Evolutionary conservation across 1,284 basidiomycete species (phyloP), one percentile per base, ranked within the genome.

Genomic region (Microbotryum silenes-acaulis): DNA sequence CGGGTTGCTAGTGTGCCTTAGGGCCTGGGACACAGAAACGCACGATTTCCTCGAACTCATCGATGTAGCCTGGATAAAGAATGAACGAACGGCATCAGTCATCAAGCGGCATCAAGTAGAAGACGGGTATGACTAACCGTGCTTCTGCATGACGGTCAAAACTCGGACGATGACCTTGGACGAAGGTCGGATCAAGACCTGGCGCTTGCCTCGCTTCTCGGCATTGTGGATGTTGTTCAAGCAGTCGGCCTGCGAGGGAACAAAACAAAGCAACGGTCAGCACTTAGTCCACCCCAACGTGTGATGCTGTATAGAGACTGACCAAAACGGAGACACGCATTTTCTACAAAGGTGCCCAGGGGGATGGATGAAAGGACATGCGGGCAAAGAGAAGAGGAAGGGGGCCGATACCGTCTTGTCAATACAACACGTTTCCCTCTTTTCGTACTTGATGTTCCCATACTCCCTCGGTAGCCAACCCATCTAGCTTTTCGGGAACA

Each of bases 151-250:
- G 75, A 97, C 92, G 71, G 84, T 87, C 72, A 97, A 81, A 80
- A 94, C 93, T 79, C 94, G 94, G 73, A 97, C 85, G 72, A 96
- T 84, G 77, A 97, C 92, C 81, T 97, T 97, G 70, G 90, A 93
- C 23, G 89, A 91, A 66, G 92, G 92, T 62, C 92, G 86, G 78
- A 97, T 84, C 71, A 97, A 85, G 69, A 97, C 92, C 81, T 97
- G 92, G 47, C 72, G 89, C 83, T 97, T 97, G 76, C 92, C 93
- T 76, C 91, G 88, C 77, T 91, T 89, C 82, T 97, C 93, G 74
- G 93, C 92, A 85, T 94, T 94, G 81, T 86, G 59, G 54, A 67
- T 67, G 66, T 67, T 67, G 66, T 67, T 67, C 59, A 67, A 63
- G 61, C 66, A 67, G 57, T 67, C 66, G 66, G 66, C 59, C 55